These are phyloP conservation scores for Otatea glauca DNA, from an alignment of 176 grass and related monocot genomes.

Conservation along the genomic window DNA sequence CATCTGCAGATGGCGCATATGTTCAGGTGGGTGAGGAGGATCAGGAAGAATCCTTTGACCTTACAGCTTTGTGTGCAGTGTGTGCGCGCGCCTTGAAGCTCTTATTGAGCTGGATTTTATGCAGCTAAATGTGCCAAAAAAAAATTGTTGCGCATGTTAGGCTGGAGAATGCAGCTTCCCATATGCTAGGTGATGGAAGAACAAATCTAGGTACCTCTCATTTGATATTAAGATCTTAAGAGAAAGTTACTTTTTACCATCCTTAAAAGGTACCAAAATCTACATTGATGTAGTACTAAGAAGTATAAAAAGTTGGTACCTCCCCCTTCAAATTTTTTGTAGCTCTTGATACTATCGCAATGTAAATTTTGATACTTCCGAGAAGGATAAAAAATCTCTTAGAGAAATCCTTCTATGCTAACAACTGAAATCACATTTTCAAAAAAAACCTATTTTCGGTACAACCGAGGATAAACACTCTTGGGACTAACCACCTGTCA, in stretches of 20 bases:
- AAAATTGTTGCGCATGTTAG: too few species aligned
- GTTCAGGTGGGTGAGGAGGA: constrained; percentile 38
- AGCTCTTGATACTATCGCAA: too few species aligned
- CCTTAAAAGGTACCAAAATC: too few species aligned
- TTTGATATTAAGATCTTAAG: not conserved
- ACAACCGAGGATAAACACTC: not conserved
- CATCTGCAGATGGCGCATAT: constrained; percentile 39
- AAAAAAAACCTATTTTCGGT: not conserved
- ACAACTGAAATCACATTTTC: not conserved
- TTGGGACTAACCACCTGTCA: not conserved
- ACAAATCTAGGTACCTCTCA: not conserved
- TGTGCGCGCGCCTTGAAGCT: not conserved
- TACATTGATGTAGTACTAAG: too few species aligned
- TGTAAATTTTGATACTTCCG: too few species aligned
- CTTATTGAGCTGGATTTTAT: constrained; percentile 19
- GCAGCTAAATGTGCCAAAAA: too few species aligned
- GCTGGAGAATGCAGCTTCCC: not conserved
- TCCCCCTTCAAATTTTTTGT: too few species aligned
- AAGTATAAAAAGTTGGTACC: too few species aligned
- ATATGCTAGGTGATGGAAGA: not conserved
- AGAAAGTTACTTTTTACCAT: too few species aligned
- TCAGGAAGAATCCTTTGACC: constrained; percentile 19
- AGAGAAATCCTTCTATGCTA: not conserved
- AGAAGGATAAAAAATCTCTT: too few species aligned
- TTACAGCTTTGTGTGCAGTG: not conserved